A percentile compares a stretch with the other conserved stretches of the same genome.
Conservation (phyloP, 305 asterid genomes). For the Rubia balearica region DNA sequence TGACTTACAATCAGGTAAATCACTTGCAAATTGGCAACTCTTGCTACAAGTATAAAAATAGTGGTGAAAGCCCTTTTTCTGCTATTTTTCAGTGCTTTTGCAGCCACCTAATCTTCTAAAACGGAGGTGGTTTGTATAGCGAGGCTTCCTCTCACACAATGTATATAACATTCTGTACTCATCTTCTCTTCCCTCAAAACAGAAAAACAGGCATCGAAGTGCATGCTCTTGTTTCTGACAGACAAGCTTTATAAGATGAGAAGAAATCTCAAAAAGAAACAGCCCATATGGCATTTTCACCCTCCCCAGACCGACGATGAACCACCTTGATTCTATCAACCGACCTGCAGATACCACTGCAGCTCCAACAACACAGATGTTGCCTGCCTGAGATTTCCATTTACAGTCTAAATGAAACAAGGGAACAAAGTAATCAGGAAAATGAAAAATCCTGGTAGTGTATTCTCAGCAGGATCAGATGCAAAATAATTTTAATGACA, state of each 20-base stretch:
- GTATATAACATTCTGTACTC: constrained; percentile 20
- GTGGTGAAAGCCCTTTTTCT: constrained; percentile 22
- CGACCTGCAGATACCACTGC: constrained; percentile 86
- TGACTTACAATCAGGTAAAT: constrained; percentile 11
- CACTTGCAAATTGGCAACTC: constrained; percentile 7
- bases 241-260: constrained; percentile 22
- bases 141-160: constrained; percentile 15
- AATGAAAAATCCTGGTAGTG: not conserved
- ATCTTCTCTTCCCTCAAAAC: constrained; percentile 12
- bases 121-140: constrained; percentile 45
- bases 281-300: constrained; percentile 63
- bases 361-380: constrained; percentile 74
- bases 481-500: not conserved
- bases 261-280: constrained; percentile 44
- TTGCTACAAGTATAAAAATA: constrained; percentile 1
- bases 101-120: constrained; percentile 54
- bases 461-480: not conserved
- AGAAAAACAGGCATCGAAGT: constrained; percentile 7
- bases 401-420: constrained; percentile 58
- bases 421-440: not conserved
- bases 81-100: constrained; percentile 34
- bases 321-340: constrained; percentile 75
- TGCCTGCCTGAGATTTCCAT: constrained; percentile 92
- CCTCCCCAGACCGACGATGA: constrained; percentile 78
- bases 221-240: not conserved